Evolutionary conservation across 176 grass and related monocot genomes (phyloP), one percentile per base, ranked within the genome.

Genomic region (Carex cristatella): DNA sequence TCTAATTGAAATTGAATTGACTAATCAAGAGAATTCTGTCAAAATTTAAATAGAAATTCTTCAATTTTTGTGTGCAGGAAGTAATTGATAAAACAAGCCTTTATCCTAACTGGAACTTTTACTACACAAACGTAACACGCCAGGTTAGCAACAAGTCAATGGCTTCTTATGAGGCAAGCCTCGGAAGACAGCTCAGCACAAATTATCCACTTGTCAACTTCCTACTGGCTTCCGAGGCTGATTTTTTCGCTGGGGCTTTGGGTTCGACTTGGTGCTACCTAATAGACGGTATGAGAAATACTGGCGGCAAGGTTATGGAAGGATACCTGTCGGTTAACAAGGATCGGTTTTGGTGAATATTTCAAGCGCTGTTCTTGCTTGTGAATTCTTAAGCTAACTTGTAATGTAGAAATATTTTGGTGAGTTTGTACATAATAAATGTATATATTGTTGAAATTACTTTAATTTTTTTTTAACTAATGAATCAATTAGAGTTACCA

Each of bases 231-330:
- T 57, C 83, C 0, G 87, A 94, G 65, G 87, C 90, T 33, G 92
- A 97, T 86, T 94, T 89, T 64, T 94, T 89, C 35, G 3, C 92
- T 3, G 83, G 92, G 58, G 92, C 90, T 40, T 84, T 92, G 64
- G 92, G 92, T 71, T 97, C 88, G 16, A 97, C 88, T 1, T 94
- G 92, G 90, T 97, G 90, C 85, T 89, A 87, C 69, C 81, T 94
- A 7, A 89, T 97, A 12, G 87, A 97, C 0, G 88, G 94, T 49
- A 92, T 92, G 90, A 80, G 87, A 18, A 97, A 91, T 59, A 92
- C 94, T 0, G 84, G 81, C 55, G 92, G 90, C 19, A 92, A 92
- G 67, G 87, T 97, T 28, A 91, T 88, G 88, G 85, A 86, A 2
- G 89, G 89, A 14, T 97, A 92, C 61, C 81, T 94, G 15, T 89